Evolutionary conservation across 2,329 filamentous ascomycete species (phyloP).

Genomic region (Aspergillus proliferans): DNA sequence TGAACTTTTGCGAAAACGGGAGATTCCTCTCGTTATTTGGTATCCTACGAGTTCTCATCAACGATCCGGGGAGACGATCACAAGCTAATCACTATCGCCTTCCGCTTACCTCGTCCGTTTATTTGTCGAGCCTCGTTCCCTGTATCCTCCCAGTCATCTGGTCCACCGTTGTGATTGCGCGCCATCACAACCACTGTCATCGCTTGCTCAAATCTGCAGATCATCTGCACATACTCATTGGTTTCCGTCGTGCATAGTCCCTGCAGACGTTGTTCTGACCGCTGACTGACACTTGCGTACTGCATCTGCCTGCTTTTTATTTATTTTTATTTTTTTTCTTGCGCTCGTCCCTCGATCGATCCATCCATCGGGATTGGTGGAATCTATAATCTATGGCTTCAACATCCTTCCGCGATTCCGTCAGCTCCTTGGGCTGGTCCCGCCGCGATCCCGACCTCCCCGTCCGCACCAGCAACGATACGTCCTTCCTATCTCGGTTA

Average conservation of each 20-base stretch:
- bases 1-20: neutral
- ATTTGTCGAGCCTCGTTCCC: constrained; percentile 12
- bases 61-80: constrained; percentile 10
- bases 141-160: constrained; percentile 30
- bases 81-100: constrained; percentile 14
- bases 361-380: neutral
- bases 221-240: constrained; percentile 46
- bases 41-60: neutral
- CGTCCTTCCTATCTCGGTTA: constrained; percentile 71
- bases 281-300: constrained; percentile 13
- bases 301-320: neutral
- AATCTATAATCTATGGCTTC: constrained; percentile 19
- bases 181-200: constrained; percentile 16
- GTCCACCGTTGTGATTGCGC: constrained; percentile 19
- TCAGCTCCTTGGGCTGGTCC: constrained; percentile 93
- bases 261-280: constrained; percentile 29
- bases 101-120: constrained; percentile 5
- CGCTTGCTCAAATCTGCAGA: constrained; percentile 29
- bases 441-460: constrained; percentile 72
- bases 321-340: neutral
- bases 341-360: constrained; percentile 5
- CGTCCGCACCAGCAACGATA: constrained; percentile 55
- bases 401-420: constrained; percentile 82
- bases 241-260: constrained; percentile 38
- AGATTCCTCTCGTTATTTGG: neutral